Evolutionary conservation across 208 protist genomes (phyloP).

Genomic region (Wallacemonas rigidus): DNA sequence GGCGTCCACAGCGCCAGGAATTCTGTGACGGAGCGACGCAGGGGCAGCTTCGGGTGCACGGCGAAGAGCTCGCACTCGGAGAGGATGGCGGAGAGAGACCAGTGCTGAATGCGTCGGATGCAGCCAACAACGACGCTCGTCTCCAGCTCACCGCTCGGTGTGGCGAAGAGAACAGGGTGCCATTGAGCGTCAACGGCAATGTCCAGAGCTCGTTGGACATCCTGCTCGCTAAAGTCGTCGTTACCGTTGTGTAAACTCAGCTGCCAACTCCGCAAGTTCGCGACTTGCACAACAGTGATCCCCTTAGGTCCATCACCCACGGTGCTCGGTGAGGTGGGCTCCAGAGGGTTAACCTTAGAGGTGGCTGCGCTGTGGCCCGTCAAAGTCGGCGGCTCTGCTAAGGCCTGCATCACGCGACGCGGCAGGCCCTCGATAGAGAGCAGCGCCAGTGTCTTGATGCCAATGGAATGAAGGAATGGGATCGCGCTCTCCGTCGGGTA

Average conservation of each 20-base stretch:
- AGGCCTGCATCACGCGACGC: conserved; percentile 40
- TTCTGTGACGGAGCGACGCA: conserved; percentile 56
- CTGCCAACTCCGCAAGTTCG: conserved; percentile 67
- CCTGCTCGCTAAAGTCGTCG: conserved; percentile 73
- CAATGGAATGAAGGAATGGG: conserved; percentile 70
- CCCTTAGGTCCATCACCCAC: conserved; percentile 9
- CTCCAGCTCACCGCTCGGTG: conserved; percentile 84
- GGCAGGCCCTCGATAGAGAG: conserved; percentile 85
- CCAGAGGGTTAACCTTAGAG: background rate
- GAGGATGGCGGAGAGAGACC: conserved; percentile 74
- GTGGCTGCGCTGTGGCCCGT: background rate
- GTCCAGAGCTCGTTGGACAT: conserved; percentile 75
- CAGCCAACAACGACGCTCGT: conserved; percentile 88
- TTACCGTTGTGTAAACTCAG: conserved; percentile 46
- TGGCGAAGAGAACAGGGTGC: conserved; percentile 91
- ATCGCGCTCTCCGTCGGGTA: conserved; percentile 76
- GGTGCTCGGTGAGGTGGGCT: background rate
- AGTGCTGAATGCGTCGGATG: conserved; percentile 84
- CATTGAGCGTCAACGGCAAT: conserved; percentile 76
- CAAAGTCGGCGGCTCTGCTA: conserved; percentile 6
- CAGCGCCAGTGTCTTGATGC: conserved; percentile 78
- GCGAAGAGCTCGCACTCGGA: conserved; percentile 85
- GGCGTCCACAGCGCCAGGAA: conserved; percentile 78
- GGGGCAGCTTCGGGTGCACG: conserved; percentile 29
- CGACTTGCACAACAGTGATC: conserved; percentile 60